A percentile compares a stretch with the other conserved stretches of the same genome.
Evolutionary conservation across 2,329 filamentous ascomycete species (phyloP).

Genomic region (Pyricularia grisea): DNA sequence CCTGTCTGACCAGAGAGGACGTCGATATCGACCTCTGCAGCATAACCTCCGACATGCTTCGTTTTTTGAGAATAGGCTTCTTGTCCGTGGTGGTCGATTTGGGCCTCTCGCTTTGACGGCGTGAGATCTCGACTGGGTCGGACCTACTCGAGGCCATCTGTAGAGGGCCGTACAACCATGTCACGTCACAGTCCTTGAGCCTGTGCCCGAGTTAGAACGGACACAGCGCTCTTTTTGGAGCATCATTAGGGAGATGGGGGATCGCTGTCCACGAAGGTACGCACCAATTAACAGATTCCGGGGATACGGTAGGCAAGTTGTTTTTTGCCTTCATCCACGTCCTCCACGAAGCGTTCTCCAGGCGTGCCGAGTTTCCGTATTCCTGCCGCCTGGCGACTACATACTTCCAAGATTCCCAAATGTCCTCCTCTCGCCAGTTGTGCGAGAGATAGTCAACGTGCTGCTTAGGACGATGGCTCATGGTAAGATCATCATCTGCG

Average conservation of each 20-base stretch:
- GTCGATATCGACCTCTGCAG: slow-evolving; percentile 80
- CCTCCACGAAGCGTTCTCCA: slow-evolving; percentile 96
- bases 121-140: slow-evolving; percentile 27
- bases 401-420: slow-evolving; percentile 95
- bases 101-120: slow-evolving; percentile 35
- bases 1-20: slow-evolving; percentile 82
- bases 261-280: slow-evolving; percentile 19
- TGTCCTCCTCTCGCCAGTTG: slow-evolving; percentile 89
- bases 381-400: slow-evolving; percentile 71
- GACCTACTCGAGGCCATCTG: slow-evolving; percentile 59
- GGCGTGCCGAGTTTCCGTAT: slow-evolving; percentile 69
- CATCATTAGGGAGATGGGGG: not conserved
- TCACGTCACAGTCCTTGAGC: slow-evolving; percentile 95
- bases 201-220: slow-evolving; percentile 32
- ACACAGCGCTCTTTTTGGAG: not conserved
- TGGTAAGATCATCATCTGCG: slow-evolving; percentile 71
- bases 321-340: slow-evolving; percentile 94
- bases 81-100: slow-evolving; percentile 61
- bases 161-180: slow-evolving; percentile 91
- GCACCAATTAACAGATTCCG: slow-evolving; percentile 89
- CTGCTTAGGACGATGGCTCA: slow-evolving; percentile 65
- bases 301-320: slow-evolving; percentile 75
- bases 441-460: slow-evolving; percentile 96
- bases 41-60: slow-evolving; percentile 93
- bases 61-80: slow-evolving; percentile 93